Percentiles rank a stretch among this genome's conserved stretches.
Conservation (phyloP, 345 rosid genomes). For the Salix arbutifolia region DNA sequence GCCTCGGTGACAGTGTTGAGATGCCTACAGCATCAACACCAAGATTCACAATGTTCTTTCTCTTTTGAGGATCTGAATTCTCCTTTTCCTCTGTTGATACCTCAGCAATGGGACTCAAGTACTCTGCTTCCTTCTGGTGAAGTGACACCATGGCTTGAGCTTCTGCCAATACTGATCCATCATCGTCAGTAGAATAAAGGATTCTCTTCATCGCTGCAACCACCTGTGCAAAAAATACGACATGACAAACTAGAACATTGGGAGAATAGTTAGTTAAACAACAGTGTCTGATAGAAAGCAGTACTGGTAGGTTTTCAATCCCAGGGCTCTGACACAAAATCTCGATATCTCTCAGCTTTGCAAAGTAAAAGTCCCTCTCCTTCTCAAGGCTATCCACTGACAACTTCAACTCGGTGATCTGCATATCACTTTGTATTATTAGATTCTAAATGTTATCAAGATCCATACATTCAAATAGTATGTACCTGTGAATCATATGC, state of each 20-base stretch:
- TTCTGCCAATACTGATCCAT: conserved; percentile 57
- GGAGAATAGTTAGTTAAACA: not conserved
- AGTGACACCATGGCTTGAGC: conserved; percentile 62
- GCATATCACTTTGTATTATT: conserved; percentile 11
- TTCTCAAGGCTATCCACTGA: conserved; percentile 92
- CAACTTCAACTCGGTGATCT: conserved; percentile 93
- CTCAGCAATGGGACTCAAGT: conserved; percentile 71
- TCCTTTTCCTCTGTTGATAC: conserved; percentile 57
- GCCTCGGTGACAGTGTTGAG: conserved; percentile 69
- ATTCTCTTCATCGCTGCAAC: conserved; percentile 75
- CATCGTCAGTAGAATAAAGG: conserved; percentile 72
- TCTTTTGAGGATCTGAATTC: conserved; percentile 61
- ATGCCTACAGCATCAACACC: conserved; percentile 76
- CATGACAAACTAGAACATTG: not conserved
- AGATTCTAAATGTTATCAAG: not conserved
- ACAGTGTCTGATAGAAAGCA: not conserved
- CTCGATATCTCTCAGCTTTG: conserved; percentile 84
- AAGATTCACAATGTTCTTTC: conserved; percentile 63
- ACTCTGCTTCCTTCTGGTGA: conserved; percentile 35
- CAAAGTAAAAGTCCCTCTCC: conserved; percentile 94
- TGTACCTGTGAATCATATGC: conserved; percentile 82
- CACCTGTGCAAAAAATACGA: conserved; percentile 39
- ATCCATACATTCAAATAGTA: not conserved
- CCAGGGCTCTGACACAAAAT: conserved; percentile 71
- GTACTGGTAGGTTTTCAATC: conserved; percentile 64